Conservation (phyloP, 129 eudicot species). For the Sambucus nigra region DNA sequence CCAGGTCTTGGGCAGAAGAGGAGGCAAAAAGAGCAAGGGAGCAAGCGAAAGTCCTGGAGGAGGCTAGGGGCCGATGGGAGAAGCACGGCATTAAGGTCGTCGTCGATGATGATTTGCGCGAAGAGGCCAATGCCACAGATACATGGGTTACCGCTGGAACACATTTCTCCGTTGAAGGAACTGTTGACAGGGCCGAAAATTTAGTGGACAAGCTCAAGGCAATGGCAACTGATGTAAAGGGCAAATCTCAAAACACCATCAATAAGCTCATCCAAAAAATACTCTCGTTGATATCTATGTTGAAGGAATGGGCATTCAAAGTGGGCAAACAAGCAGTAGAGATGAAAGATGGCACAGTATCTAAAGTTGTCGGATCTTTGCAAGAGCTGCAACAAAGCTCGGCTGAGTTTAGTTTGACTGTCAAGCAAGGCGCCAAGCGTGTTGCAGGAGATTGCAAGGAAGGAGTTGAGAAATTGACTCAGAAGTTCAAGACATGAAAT, state of each 20-base stretch:
- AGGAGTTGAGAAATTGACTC: conserved; percentile 70
- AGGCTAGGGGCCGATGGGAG: conserved; percentile 87
- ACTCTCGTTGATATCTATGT: conserved; percentile 29
- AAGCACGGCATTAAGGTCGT: conserved; percentile 69
- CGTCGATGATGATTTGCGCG: conserved; percentile 73
- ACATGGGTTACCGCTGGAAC: conserved; percentile 69
- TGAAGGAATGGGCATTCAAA: conserved; percentile 42
- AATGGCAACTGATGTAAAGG: conserved; percentile 58
- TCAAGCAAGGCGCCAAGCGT: conserved; percentile 63
- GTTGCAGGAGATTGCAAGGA: conserved; percentile 73
- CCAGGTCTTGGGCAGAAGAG: conserved; percentile 95
- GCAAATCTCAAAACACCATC: conserved; percentile 54
- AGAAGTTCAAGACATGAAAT: conserved; percentile 70
- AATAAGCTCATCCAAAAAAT: conserved; percentile 46
- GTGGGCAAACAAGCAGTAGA: conserved; percentile 29
- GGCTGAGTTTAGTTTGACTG: conserved; percentile 31
- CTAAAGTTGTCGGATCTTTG: conserved; percentile 39
- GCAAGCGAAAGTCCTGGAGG: conserved; percentile 82
- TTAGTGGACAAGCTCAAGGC: conserved; percentile 65
- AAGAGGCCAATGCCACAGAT: conserved; percentile 46
- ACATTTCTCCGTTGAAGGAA: conserved; percentile 47
- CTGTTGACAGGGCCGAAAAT: conserved; percentile 56
- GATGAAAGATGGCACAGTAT: conserved; percentile 38
- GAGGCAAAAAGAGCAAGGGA: conserved; percentile 95
- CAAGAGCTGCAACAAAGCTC: conserved; percentile 53